Conservation (phyloP, 202 grass and related monocot species). For the Carex sylvatica region DNA sequence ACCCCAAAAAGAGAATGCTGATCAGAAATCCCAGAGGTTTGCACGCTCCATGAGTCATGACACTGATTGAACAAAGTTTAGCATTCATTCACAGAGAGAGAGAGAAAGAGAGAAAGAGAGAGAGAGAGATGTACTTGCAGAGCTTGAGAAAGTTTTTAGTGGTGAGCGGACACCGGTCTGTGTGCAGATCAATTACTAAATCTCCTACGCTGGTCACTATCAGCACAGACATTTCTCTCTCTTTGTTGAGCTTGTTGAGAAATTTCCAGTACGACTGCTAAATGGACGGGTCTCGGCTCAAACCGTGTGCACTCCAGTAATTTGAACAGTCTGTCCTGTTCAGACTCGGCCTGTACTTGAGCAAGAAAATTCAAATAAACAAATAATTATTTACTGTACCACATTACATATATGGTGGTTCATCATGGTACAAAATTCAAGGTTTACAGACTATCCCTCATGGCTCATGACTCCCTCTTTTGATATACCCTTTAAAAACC, state of each 20-base stretch:
- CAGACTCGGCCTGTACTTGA: too few relatives aligned
- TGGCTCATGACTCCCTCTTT: too few relatives aligned
- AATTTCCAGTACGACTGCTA: too few relatives aligned
- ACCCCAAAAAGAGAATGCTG: neutral
- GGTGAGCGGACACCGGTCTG: slow-evolving; percentile 69
- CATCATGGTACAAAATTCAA: too few relatives aligned
- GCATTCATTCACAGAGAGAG: neutral
- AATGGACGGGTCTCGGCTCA: too few relatives aligned
- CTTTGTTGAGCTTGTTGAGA: neutral
- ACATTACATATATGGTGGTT: too few relatives aligned
- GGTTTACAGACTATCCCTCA: too few relatives aligned
- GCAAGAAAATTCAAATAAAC: too few relatives aligned
- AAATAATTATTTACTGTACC: too few relatives aligned
- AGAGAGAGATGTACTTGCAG: slow-evolving; percentile 52
- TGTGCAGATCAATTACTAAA: slow-evolving; percentile 83
- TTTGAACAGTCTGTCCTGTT: too few relatives aligned
- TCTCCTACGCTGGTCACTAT: slow-evolving; percentile 92
- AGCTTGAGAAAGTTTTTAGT: slow-evolving; percentile 98
- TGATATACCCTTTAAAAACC: too few relatives aligned
- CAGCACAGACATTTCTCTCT: slow-evolving; percentile 74
- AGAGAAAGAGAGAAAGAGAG: neutral
- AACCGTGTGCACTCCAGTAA: too few relatives aligned
- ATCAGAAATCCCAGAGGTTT: neutral
- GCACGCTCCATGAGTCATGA: neutral
- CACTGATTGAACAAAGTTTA: neutral